Base-by-base conservation (phyloP, 176 grass and related monocot genomes). In the Eleusine indica region DNA sequence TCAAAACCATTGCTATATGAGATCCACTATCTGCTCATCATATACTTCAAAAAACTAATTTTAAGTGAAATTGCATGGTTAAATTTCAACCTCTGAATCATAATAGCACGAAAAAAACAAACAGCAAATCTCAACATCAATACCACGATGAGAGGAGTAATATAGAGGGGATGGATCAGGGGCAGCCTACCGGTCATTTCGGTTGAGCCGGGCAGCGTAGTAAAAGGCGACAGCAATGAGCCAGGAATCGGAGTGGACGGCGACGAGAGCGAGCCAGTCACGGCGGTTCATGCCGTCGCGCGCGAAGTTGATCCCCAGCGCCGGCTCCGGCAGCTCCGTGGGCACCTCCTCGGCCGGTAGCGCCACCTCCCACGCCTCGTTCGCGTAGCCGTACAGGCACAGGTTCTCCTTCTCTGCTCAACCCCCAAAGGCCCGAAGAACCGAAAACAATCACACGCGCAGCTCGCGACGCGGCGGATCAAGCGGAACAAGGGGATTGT, bases 301-400 rank as follows among this genome's bases (percentile, higher is more conserved):
- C n/a, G 92, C 92, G 77, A 94, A 94, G 73, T 94, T 94, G 83
- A 94, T 94, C 67, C 92, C 89, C 15, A 94, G 89, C 49, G 92
- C 89, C 80, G 92, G 92, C 80, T 94, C 92, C 6, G 92, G 92
- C 42, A 94, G 86, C 76, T 94, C 92, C 76, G 92, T 88, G 58
- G 92, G 92, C 86, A 94, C 92, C 86, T 94, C 92, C 92, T 94
- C 92, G 37, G 89, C 92, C 17, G 92, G 92, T 58, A 87, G 89
- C 83, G 86, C 85, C 72, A 94, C 92, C 89, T 91, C 86, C 92
- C 92, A 94, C 68, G 51, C 71, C 41, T 82, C 89, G 83, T 87
- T 91, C 2, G 92, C 72, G 80, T 91, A 86, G 9, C 92, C 92
- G 68, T 94, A 94, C 29, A 94, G 68, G 76, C 92, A 94, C 44